phyloP scores from a whole-genome alignment of 495 filamentous ascomycete genomes.

The Neurospora africana region DNA sequence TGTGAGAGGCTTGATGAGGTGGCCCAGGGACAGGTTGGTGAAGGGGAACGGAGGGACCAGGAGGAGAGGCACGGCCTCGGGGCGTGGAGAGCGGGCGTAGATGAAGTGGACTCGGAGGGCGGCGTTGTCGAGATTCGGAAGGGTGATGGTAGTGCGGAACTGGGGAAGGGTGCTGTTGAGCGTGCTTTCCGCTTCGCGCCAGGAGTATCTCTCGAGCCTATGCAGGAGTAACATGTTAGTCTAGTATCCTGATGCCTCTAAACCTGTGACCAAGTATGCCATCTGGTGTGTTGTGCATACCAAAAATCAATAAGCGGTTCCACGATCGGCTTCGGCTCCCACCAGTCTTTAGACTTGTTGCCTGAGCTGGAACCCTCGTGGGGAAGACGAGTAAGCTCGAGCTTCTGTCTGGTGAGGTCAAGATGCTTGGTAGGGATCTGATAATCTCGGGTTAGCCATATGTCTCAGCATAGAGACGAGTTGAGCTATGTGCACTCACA shows the following conservation, averaged over 20 bases:
- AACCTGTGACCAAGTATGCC: background rate
- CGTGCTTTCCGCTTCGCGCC: conserved; percentile 44
- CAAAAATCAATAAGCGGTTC: conserved; percentile 45
- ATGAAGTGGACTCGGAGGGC: conserved; percentile 42
- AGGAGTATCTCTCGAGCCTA: conserved; percentile 52
- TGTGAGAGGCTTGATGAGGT: conserved; percentile 49
- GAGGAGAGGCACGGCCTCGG: conserved; percentile 47
- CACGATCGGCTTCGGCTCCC: conserved; percentile 36
- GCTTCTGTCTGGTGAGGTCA: conserved; percentile 42
- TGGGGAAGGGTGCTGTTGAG: conserved; percentile 49
- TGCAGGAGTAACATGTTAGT: background rate
- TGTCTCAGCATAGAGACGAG: background rate
- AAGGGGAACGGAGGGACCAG: conserved; percentile 62
- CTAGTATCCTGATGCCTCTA: background rate
- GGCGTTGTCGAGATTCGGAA: conserved; percentile 17
- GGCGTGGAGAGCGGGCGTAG: conserved; percentile 41
- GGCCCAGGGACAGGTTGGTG: conserved; percentile 55
- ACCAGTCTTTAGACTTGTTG: conserved; percentile 32
- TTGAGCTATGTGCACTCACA: conserved; percentile 21
- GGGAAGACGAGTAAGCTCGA: conserved; percentile 44
- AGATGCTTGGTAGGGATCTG: conserved; percentile 42
- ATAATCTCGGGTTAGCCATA: background rate
- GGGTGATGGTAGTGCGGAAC: conserved; percentile 43
- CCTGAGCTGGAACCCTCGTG: conserved; percentile 28
- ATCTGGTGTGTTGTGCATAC: conserved; percentile 20